These are phyloP conservation scores for Mediolabrus comicus DNA, from an alignment of 108 stramenopile genomes.

Conservation along the genomic window DNA sequence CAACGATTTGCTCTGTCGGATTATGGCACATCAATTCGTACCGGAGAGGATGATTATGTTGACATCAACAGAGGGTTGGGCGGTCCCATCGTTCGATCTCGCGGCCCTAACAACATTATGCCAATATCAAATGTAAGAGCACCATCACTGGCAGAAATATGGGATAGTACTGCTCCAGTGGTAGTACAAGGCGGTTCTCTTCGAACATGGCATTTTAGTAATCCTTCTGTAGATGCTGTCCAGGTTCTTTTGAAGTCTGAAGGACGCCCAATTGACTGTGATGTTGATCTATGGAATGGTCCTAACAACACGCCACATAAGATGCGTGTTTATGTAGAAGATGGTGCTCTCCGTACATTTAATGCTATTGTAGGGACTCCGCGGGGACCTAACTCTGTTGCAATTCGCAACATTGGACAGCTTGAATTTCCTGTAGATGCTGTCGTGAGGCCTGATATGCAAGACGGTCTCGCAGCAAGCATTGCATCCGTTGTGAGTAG, in stretches of 20 bases:
- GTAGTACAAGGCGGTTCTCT: constrained; percentile 74
- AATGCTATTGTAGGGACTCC: constrained; percentile 71
- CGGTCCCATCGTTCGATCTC: neutral
- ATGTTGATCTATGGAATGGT: constrained; percentile 79
- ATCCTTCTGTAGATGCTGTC: constrained; percentile 55
- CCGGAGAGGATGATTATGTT: neutral
- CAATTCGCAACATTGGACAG: constrained; percentile 78
- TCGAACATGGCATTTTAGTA: constrained; percentile 68
- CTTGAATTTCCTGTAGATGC: constrained; percentile 78
- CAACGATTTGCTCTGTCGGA: neutral
- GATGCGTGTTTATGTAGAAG: constrained; percentile 78
- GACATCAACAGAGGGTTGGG: neutral
- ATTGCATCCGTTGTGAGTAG: constrained; percentile 44
- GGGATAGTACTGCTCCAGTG: neutral
- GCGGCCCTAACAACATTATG: neutral
- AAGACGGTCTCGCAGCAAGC: constrained; percentile 47
- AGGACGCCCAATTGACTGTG: constrained; percentile 79
- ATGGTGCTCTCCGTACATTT: constrained; percentile 75
- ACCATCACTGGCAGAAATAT: neutral
- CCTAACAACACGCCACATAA: constrained; percentile 82
- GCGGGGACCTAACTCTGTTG: constrained; percentile 70
- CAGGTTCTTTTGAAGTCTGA: constrained; percentile 79
- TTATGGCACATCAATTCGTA: neutral
- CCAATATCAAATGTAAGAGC: neutral
- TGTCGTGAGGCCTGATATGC: constrained; percentile 55